Base-by-base conservation (phyloP, 441 rosid species). In the Corymbia citriodora region DNA sequence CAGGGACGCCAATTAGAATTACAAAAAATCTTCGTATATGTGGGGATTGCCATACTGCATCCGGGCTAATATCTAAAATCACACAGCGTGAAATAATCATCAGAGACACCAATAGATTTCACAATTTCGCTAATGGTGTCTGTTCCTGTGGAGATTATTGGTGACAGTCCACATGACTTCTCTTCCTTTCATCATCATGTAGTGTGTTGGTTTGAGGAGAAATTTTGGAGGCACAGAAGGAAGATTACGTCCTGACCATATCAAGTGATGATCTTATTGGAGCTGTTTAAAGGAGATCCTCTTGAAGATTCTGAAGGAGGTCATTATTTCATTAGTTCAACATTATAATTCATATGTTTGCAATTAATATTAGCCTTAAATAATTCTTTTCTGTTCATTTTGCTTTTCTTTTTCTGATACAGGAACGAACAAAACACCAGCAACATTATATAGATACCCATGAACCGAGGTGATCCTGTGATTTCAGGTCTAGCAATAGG, bases 81-180 rank as follows among this genome's bases (percentile, higher is more conserved):
- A 90, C 95, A 36, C 90, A 91, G 7, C 95, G 96, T 25, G 93
- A 92, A 88, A 93, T 95, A 29, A 90, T 89, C 83, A 92, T 95
- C 86, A 95, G 96, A 92, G 97, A 95, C 86, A 92, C 95, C 16
- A 94, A 92, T 55, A 90, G 96, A 31, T 95, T 95, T 91, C 95
- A 95, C 91, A 93, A 92, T 89, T 94, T 95, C 87, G 81, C 88
- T 10, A 89, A 90, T 61, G 95, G 95, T 85, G 91, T 92, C 86
- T 94, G 96, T 93, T 93, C 96, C 12, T 95, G 97, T 90, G 94
- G 94, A 82, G 96, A 94, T 92, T 95, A 93, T 81, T 94, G 95
- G 95, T 94, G 94, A 94, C 70, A 79, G 85, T 13, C 85, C 52
- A 23, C 83, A 45, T 79, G n/a, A 13, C 25, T 23, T 79, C n/a